Conservation (phyloP, 108 stramenopile genomes). For the Cylindrotheca fusiformis region DNA sequence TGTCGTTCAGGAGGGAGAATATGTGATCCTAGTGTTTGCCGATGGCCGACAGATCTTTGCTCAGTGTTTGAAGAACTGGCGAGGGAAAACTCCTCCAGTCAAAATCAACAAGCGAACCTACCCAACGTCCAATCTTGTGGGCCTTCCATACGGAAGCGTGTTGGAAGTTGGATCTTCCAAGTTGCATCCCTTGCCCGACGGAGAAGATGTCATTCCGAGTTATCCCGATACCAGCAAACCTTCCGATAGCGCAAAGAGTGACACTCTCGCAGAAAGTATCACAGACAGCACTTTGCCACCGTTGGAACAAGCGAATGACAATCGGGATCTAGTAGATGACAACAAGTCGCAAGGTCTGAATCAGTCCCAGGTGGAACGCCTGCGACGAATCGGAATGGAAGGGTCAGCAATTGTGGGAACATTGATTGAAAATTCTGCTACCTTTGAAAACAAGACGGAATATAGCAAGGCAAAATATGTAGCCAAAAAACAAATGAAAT, state of each 20-base stretch:
- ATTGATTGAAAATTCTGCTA: slow-evolving; percentile 76
- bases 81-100: slow-evolving; percentile 49
- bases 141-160: slow-evolving; percentile 79
- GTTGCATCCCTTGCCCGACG: slow-evolving; percentile 56
- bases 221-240: slow-evolving; percentile 6
- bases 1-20: slow-evolving; percentile 60
- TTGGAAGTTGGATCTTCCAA: slow-evolving; percentile 50
- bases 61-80: slow-evolving; percentile 44
- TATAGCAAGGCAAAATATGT: slow-evolving; percentile 88
- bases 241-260: background rate
- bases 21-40: slow-evolving; percentile 65
- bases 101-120: slow-evolving; percentile 81
- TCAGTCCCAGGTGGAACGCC: slow-evolving; percentile 30
- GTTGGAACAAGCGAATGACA: slow-evolving; percentile 57
- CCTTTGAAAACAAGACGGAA: slow-evolving; percentile 79
- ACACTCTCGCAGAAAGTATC: slow-evolving; percentile 19
- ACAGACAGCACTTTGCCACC: slow-evolving; percentile 31
- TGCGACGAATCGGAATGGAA: slow-evolving; percentile 39
- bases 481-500: slow-evolving; percentile 70
- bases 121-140: slow-evolving; percentile 58
- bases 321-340: slow-evolving; percentile 74
- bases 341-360: slow-evolving; percentile 69
- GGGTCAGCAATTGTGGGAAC: slow-evolving; percentile 69
- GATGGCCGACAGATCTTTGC: slow-evolving; percentile 75
- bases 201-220: slow-evolving; percentile 62